phyloP scores from a whole-genome alignment of 2,329 filamentous ascomycete species.

The Diaporthe eres region DNA sequence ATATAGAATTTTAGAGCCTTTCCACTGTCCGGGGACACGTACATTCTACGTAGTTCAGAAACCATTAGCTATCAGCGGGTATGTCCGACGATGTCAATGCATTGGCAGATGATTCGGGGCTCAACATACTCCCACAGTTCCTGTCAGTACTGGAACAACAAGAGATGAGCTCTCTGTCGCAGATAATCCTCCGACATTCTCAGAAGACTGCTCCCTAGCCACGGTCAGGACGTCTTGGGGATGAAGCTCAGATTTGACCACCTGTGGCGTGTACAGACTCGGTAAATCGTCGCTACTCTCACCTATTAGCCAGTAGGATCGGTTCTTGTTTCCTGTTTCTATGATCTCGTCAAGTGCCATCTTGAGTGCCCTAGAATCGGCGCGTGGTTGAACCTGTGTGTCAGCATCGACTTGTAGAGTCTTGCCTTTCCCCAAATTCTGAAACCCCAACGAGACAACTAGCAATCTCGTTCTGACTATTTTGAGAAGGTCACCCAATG shows the following conservation, averaged over 20 bases:
- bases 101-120: background rate
- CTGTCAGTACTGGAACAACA: background rate
- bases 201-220: background rate
- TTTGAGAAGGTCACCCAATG: background rate
- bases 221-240: background rate
- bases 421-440: background rate
- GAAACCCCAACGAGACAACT: background rate
- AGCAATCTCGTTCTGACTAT: background rate
- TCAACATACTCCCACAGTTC: background rate
- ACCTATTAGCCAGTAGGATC: background rate
- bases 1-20: too few relatives aligned
- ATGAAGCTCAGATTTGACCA: too few relatives aligned
- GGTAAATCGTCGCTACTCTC: background rate
- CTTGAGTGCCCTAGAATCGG: background rate
- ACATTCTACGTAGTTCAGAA: background rate
- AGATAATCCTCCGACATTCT: too few relatives aligned
- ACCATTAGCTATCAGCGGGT: background rate
- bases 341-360: background rate
- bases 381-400: background rate
- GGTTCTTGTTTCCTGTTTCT: fast-evolving
- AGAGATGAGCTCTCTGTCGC: background rate
- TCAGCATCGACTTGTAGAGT: background rate
- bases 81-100: background rate
- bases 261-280: background rate
- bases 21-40: background rate